These are phyloP conservation scores for Didymella lethalis DNA, from an alignment of 2,329 filamentous ascomycete species.

Conservation along the genomic window DNA sequence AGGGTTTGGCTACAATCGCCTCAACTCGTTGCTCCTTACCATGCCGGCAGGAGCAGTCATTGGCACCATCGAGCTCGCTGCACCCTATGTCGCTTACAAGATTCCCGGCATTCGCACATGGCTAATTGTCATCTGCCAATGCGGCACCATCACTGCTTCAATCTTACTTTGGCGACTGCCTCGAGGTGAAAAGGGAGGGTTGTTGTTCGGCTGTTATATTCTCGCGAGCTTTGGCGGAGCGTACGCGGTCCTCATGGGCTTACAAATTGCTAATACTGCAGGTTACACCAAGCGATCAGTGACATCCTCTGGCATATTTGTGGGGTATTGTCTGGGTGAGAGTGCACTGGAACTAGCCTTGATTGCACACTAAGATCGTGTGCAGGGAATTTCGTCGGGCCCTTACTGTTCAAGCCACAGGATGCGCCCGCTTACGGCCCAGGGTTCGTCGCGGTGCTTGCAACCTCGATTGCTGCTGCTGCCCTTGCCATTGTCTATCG, in stretches of 20 bases:
- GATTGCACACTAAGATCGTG: conserved; percentile 2
- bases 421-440: conserved; percentile 42
- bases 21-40: conserved; percentile 39
- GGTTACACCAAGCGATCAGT: conserved; percentile 62
- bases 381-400: conserved; percentile 48
- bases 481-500: conserved; percentile 56
- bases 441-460: conserved; percentile 55
- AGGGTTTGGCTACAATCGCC: conserved; percentile 37
- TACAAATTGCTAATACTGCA: conserved; percentile 61
- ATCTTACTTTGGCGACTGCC: conserved; percentile 58
- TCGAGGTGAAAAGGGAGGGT: conserved; percentile 51
- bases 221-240: conserved; percentile 57
- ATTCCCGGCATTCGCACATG: conserved; percentile 39
- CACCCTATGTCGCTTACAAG: conserved; percentile 37
- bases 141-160: conserved; percentile 53
- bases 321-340: conserved; percentile 61
- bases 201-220: conserved; percentile 61
- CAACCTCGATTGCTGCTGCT: conserved; percentile 44
- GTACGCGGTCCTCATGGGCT: conserved; percentile 61
- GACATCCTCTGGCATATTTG: conserved; percentile 59
- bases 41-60: conserved; percentile 37
- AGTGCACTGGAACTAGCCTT: background rate
- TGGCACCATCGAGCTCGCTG: conserved; percentile 36
- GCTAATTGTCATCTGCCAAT: conserved; percentile 38
- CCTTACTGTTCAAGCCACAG: conserved; percentile 31